phyloP scores from a whole-genome alignment of 225 moss, liverwort and hornwort genomes.

The Sphagnum contortum region DNA sequence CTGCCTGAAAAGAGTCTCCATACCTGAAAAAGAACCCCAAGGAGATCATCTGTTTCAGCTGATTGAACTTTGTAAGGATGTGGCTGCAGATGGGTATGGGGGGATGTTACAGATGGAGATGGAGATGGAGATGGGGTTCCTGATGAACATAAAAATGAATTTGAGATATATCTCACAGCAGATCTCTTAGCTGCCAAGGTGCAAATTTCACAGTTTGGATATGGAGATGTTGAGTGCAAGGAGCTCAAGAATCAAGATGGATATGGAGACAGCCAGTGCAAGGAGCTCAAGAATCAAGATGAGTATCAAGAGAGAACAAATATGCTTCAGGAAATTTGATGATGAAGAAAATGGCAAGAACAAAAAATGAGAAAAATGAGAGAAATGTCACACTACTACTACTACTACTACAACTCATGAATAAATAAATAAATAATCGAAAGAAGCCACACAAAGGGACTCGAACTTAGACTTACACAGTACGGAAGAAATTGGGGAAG shows the following conservation, averaged over 20 bases:
- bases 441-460: too few relatives aligned
- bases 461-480: slow-evolving; percentile 43
- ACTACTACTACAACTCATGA: too few relatives aligned
- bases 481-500: slow-evolving; percentile 69
- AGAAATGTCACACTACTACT: too few relatives aligned
- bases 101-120: too few relatives aligned
- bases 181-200: background rate
- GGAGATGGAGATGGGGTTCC: too few relatives aligned
- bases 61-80: background rate
- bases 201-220: background rate
- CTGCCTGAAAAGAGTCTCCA: slow-evolving; percentile 66
- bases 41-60: background rate
- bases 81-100: background rate
- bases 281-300: background rate
- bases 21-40: slow-evolving; percentile 40
- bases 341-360: too few relatives aligned
- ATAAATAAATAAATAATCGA: too few relatives aligned
- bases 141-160: too few relatives aligned
- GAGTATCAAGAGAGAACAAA: background rate
- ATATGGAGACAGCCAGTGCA: background rate
- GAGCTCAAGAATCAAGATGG: background rate
- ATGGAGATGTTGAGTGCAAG: background rate
- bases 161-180: background rate
- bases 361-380: background rate
- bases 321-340: background rate